Percentiles rank a stretch among this genome's conserved stretches.
Evolutionary conservation across 2,329 filamentous ascomycete genomes (phyloP).

Genomic region (Fusarium papillatum): DNA sequence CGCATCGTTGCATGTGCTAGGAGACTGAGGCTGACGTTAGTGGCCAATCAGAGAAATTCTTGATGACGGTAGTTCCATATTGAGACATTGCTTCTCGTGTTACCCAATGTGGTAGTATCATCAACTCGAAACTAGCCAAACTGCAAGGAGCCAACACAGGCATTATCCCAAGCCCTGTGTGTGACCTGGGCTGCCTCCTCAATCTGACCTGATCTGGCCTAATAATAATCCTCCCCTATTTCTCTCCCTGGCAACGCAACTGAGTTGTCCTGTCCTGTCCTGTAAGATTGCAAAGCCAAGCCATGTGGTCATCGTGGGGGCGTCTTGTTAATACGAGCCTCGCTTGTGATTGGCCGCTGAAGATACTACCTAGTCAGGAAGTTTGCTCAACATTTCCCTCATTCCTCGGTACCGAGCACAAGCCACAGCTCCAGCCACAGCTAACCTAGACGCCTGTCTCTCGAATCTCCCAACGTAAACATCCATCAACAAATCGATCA

Average conservation of each 20-base stretch:
- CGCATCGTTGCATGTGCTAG: not conserved
- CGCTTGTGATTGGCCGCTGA: not conserved
- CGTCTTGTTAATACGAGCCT: not conserved
- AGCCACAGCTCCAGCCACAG: not conserved
- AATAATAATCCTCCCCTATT: not conserved
- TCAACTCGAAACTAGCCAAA: not conserved
- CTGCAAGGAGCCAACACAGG: not conserved
- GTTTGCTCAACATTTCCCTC: not conserved
- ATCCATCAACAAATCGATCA: not conserved
- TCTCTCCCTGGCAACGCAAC: not conserved
- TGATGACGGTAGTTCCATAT: not conserved
- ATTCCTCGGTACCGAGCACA: not conserved
- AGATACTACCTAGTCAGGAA: not conserved
- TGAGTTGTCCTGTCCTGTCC: not conserved
- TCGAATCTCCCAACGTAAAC: not conserved
- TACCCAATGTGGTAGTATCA: conserved; percentile 4
- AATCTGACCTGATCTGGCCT: not conserved
- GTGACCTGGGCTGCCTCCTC: not conserved
- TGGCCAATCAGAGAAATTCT: conserved; percentile 3
- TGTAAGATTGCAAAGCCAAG: not conserved
- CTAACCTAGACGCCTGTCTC: not conserved
- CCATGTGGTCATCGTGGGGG: not conserved
- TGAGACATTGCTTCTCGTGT: not conserved
- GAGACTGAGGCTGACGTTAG: not conserved
- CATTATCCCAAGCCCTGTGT: not conserved